phyloP scores from a whole-genome alignment of 768 basidiomycete species.

The Pleurotus eryngii region DNA sequence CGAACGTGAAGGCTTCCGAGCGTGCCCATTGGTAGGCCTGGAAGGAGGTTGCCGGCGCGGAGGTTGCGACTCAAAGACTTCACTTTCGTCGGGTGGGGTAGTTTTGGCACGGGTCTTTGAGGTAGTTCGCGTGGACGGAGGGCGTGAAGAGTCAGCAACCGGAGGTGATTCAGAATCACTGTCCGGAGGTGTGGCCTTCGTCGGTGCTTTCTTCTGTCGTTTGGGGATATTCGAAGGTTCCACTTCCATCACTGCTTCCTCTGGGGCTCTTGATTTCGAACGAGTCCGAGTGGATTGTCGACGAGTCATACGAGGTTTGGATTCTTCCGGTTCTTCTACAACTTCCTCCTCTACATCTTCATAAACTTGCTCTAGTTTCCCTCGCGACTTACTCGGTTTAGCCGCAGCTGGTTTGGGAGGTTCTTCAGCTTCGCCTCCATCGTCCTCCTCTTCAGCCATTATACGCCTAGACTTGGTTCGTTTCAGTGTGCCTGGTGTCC shows the following conservation, averaged over 20 bases:
- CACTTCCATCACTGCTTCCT: not conserved
- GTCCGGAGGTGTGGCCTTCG: not conserved
- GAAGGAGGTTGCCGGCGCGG: not conserved
- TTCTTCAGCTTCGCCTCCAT: slow-evolving; percentile 6
- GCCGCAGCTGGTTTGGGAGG: slow-evolving; percentile 13
- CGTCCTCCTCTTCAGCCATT: slow-evolving; percentile 13
- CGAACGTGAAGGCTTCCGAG: slow-evolving; percentile 5
- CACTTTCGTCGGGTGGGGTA: slow-evolving; percentile 10
- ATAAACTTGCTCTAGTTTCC: slow-evolving; percentile 14
- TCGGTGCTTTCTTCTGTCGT: not conserved
- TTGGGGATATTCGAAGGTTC: not conserved
- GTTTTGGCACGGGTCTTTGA: not conserved
- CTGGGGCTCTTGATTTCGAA: slow-evolving; percentile 13
- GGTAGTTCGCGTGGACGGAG: slow-evolving; percentile 9
- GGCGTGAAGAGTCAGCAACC: slow-evolving; percentile 5
- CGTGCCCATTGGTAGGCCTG: not conserved
- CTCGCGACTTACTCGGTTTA: not conserved
- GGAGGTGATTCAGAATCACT: slow-evolving; percentile 11
- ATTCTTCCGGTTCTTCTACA: not conserved
- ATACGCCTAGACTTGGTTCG: slow-evolving; percentile 7
- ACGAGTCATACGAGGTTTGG: slow-evolving; percentile 7
- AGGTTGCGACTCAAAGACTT: slow-evolving; percentile 4
- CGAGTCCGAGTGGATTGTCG: slow-evolving; percentile 15
- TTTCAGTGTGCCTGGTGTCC: not conserved
- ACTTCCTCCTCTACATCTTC: slow-evolving; percentile 19